Evolutionary conservation across 495 filamentous ascomycete genomes (phyloP).

Genomic region (Cryomyces minteri): DNA sequence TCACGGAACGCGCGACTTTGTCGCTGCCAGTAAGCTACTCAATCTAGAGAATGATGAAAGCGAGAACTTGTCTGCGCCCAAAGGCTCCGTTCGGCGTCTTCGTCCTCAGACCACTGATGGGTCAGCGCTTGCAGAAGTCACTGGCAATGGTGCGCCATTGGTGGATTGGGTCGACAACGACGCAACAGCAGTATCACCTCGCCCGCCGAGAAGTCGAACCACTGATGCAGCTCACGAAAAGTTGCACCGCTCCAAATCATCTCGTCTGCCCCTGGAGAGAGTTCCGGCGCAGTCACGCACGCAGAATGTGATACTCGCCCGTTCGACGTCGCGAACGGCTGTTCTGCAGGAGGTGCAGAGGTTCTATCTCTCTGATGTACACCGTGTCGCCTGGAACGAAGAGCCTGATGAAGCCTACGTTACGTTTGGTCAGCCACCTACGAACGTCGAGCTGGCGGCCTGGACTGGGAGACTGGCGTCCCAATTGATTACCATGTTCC

Average conservation of each 20-base stretch:
- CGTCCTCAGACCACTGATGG: not conserved
- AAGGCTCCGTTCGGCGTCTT: not conserved
- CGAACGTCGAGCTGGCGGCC: not conserved
- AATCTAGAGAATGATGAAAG: not conserved
- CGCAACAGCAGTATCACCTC: not conserved
- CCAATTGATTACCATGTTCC: no score
- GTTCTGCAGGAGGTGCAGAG: not conserved
- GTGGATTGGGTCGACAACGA: not conserved
- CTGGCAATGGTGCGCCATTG: not conserved
- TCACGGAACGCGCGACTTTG: no score
- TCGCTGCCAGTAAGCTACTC: no score
- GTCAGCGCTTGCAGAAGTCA: not conserved
- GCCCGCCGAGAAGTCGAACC: not conserved
- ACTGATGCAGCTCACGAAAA: not conserved
- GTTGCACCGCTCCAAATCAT: conserved; percentile 4
- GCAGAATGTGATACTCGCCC: conserved; percentile 4
- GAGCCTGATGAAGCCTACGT: not conserved
- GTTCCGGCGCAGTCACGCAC: conserved; percentile 6
- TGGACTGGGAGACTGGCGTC: not conserved
- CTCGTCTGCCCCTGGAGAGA: conserved; percentile 12
- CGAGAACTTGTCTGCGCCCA: not conserved
- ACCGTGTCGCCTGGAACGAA: not conserved
- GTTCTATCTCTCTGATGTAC: not conserved
- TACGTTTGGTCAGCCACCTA: not conserved
- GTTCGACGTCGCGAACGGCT: not conserved